Evolutionary conservation across 75 land plant genomes (phyloP).

Genomic region (Chamaecyparis obtusa): DNA sequence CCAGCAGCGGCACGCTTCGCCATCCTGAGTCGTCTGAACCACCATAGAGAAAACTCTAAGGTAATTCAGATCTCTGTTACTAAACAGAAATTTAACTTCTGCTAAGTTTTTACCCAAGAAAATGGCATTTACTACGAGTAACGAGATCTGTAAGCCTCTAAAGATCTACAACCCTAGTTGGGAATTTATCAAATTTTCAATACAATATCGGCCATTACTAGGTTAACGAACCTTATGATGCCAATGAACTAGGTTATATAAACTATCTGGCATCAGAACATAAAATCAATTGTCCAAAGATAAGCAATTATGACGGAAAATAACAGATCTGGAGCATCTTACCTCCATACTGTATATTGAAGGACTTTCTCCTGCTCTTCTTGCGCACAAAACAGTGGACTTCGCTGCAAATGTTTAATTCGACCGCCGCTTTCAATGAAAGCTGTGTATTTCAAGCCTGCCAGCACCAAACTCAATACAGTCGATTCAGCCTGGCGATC

Average conservation of each 20-base stretch:
- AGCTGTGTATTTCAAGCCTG: neutral
- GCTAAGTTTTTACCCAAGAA: neutral
- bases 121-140: neutral
- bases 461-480: neutral
- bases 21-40: too few species aligned
- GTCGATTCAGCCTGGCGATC: too few species aligned
- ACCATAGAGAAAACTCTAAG: too few species aligned
- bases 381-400: neutral
- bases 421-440: neutral
- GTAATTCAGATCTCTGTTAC: too few species aligned
- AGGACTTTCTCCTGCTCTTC: neutral
- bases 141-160: neutral
- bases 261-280: neutral
- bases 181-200: neutral
- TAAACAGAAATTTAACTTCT: too few species aligned
- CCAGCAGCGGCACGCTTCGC: too few species aligned
- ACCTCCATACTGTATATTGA: neutral
- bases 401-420: neutral
- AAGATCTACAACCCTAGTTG: neutral
- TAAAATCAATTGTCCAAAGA: neutral
- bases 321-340: neutral
- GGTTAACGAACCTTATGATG: neutral
- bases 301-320: neutral
- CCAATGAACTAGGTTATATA: neutral
- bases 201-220: neutral